phyloP scores from a whole-genome alignment of 2,329 filamentous ascomycete genomes.

The Aureobasidium sp. region DNA sequence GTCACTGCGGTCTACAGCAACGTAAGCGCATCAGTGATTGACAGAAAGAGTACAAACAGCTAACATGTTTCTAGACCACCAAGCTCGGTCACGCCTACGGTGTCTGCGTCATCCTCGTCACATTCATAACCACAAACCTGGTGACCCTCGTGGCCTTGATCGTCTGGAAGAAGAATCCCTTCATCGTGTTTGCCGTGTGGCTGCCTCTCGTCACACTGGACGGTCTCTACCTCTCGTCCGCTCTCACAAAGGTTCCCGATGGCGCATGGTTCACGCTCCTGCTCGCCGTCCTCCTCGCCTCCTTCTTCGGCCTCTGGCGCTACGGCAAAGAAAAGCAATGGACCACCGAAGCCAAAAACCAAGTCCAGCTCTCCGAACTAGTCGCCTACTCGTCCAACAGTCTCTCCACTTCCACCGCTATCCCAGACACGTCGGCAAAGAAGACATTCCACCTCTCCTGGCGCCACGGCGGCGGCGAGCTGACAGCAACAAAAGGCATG shows the following conservation, averaged over 20 bases:
- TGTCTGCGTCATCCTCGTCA: slow-evolving; percentile 71
- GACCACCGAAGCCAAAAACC: slow-evolving; percentile 57
- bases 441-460: slow-evolving; percentile 29
- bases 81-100: slow-evolving; percentile 66
- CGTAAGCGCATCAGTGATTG: slow-evolving; percentile 29
- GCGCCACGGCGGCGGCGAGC: slow-evolving; percentile 29
- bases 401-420: slow-evolving; percentile 22
- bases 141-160: slow-evolving; percentile 62
- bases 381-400: slow-evolving; percentile 19
- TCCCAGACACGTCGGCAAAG: background rate
- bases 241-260: slow-evolving; percentile 62
- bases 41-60: slow-evolving; percentile 16
- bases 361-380: slow-evolving; percentile 42
- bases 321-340: slow-evolving; percentile 74
- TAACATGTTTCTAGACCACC: slow-evolving; percentile 43
- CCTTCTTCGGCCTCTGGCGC: slow-evolving; percentile 64
- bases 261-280: slow-evolving; percentile 72
- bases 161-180: slow-evolving; percentile 57
- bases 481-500: slow-evolving; percentile 43
- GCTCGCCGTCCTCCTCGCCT: slow-evolving; percentile 52
- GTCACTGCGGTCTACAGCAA: slow-evolving; percentile 67
- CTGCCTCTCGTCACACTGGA: slow-evolving; percentile 58
- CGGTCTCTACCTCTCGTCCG: slow-evolving; percentile 59
- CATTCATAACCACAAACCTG: slow-evolving; percentile 69
- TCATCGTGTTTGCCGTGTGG: slow-evolving; percentile 53